Evolutionary conservation across 805 yeast species (phyloP), one percentile per base, ranked within the genome.

Genomic region (Scheffersomyces coipomensis): DNA sequence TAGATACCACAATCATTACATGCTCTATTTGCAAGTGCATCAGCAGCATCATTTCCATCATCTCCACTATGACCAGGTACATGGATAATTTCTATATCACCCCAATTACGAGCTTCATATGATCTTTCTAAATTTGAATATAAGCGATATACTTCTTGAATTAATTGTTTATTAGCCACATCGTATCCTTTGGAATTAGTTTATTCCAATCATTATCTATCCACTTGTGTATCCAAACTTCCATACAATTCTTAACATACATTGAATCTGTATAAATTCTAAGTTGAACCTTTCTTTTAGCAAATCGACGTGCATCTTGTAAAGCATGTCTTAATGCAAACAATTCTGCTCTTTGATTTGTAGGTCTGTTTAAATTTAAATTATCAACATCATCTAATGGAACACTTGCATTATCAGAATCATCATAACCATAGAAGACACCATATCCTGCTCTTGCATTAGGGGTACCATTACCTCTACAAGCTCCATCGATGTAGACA

Each of bases 301-400:
- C n/a, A n/a, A n/a, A n/a, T n/a, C n/a, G n/a, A n/a, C n/a, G n/a
- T n/a, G n/a, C n/a, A n/a, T n/a, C n/a, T n/a, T n/a, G n/a, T n/a
- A 85, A 53, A 0, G 93, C 95, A 24, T 67, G 68, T 5, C 62
- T 54, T 13, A 85, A 70, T 0, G 96, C 97, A 11, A 65, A 57
- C 10, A 89, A 71, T 59, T 90, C 97, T 1, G 95, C 93, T 27
- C 87, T 62, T 47, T 86, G 89, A 49, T 88, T 89, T 1, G 96
- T 87, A 25, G 82, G 88, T 24, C 29, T 45, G n/a, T n/a, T n/a
- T n/a, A n/a, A n/a, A n/a, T n/a, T n/a, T 13, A 5, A 5, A 1
- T 43, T 17, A 21, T 57, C 58, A 18, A 58, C 57, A 6, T 38
- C 41, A 3, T 52, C 52, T 18, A 87, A 64, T 0, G 83, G 77